phyloP scores from a whole-genome alignment of 1,284 basidiomycete genomes.

The Boletus mariae region DNA sequence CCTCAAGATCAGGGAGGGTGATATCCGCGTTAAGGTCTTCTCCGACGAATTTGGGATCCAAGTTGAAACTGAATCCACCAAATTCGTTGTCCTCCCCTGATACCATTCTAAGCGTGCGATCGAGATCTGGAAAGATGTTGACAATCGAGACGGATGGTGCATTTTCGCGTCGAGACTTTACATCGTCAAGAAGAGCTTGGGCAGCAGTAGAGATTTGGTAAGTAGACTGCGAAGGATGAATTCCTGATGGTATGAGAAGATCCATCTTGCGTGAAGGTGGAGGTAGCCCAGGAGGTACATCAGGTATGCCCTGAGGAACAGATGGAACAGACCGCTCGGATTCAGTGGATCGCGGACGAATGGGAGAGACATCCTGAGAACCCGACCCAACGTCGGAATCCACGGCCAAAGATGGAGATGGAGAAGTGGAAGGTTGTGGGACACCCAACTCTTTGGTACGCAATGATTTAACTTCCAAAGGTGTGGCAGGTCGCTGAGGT shows the following conservation, averaged over 20 bases:
- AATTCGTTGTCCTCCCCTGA: slow-evolving; percentile 52
- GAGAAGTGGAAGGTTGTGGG: slow-evolving; percentile 44
- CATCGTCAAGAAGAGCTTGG: slow-evolving; percentile 80
- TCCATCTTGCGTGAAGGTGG: slow-evolving; percentile 49
- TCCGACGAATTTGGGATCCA: slow-evolving; percentile 70
- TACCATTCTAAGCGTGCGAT: slow-evolving; percentile 70
- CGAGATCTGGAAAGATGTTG: slow-evolving; percentile 88
- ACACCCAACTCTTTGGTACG: slow-evolving; percentile 39
- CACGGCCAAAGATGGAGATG: slow-evolving; percentile 44
- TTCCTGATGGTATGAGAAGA: slow-evolving; percentile 53
- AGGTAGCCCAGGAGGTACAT: slow-evolving; percentile 60
- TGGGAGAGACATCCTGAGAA: slow-evolving; percentile 42
- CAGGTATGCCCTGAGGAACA: slow-evolving; percentile 47
- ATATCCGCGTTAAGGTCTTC: slow-evolving; percentile 43
- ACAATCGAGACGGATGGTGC: slow-evolving; percentile 43
- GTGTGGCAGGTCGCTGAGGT: slow-evolving; percentile 46
- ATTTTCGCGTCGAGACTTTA: slow-evolving; percentile 71
- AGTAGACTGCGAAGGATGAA: slow-evolving; percentile 55
- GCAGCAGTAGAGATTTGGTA: slow-evolving; percentile 88
- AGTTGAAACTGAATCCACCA: slow-evolving; percentile 76
- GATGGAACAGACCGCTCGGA: slow-evolving; percentile 39
- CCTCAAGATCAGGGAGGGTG: slow-evolving; percentile 50
- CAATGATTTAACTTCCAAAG: slow-evolving; percentile 39
- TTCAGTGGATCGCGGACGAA: slow-evolving; percentile 42
- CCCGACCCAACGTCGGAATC: slow-evolving; percentile 38